Evolutionary conservation across 2,329 filamentous ascomycete genomes (phyloP).

Genomic region (Neocatenulostroma microsporum): DNA sequence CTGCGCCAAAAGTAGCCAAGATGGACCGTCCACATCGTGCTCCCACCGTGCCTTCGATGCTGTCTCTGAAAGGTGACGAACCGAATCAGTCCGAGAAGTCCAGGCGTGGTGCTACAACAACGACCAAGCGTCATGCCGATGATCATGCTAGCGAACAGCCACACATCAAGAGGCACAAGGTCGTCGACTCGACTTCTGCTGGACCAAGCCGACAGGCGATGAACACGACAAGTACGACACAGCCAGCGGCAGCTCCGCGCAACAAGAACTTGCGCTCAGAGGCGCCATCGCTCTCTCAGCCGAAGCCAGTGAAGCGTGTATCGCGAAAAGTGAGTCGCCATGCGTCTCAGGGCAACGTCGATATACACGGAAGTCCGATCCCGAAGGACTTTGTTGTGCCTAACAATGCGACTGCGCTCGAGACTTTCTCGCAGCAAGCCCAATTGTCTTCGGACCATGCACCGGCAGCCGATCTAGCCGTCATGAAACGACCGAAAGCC

Average conservation of each 20-base stretch:
- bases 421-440: constrained; percentile 20
- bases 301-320: constrained; percentile 2
- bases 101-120: too few species aligned
- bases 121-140: too few species aligned
- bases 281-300: too few species aligned
- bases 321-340: constrained; percentile 10
- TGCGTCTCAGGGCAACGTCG: constrained; percentile 20
- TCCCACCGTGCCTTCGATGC: background rate
- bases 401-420: constrained; percentile 18
- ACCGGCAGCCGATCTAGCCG: background rate
- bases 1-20: constrained; percentile 4
- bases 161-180: too few species aligned
- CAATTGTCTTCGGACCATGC: constrained; percentile 12
- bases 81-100: too few species aligned
- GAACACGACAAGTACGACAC: too few species aligned
- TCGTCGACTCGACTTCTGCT: too few species aligned
- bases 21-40: background rate
- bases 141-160: too few species aligned
- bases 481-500: background rate
- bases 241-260: too few species aligned
- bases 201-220: too few species aligned
- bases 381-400: constrained; percentile 19
- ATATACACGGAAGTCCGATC: constrained; percentile 24
- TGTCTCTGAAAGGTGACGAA: too few species aligned
- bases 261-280: too few species aligned